Evolutionary conservation across 768 basidiomycete species (phyloP).

Genomic region (Punctularia strigosozonata): DNA sequence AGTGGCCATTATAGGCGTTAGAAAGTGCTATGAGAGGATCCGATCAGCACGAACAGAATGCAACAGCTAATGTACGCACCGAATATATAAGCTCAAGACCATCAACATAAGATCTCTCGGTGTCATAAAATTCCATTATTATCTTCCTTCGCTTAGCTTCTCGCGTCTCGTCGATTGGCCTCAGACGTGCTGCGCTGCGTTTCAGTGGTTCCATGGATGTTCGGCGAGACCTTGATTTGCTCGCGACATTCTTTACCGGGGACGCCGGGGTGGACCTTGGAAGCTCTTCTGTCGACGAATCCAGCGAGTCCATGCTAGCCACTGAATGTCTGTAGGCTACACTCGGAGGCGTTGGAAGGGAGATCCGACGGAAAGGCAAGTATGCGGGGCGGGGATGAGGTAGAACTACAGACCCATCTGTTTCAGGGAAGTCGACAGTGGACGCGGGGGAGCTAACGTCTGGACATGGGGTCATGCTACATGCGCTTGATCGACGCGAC

Average conservation of each 20-base stretch:
- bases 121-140: conserved; percentile 71
- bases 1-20: conserved; percentile 67
- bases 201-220: conserved; percentile 26
- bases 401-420: conserved; percentile 5
- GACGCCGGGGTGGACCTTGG: conserved; percentile 15
- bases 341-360: conserved; percentile 27
- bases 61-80: conserved; percentile 27
- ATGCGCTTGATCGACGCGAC: no score
- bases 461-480: no score
- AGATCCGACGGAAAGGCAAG: conserved; percentile 38
- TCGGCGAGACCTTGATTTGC: conserved; percentile 17
- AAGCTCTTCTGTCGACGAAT: conserved; percentile 52
- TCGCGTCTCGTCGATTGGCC: conserved; percentile 33
- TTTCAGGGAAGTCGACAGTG: conserved; percentile 8
- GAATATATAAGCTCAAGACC: conserved; percentile 77
- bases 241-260: conserved; percentile 19
- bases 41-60: conserved; percentile 2
- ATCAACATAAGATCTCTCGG: conserved; percentile 70
- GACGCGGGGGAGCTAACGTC: conserved; percentile 1
- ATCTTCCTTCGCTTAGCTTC: conserved; percentile 54
- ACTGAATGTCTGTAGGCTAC: conserved; percentile 50
- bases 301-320: conserved; percentile 61
- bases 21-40: conserved; percentile 51
- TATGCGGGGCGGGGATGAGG: conserved; percentile 1
- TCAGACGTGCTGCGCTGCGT: conserved; percentile 8